Base-by-base conservation (phyloP, 306 rosid genomes). In the Begonia masoniana region DNA sequence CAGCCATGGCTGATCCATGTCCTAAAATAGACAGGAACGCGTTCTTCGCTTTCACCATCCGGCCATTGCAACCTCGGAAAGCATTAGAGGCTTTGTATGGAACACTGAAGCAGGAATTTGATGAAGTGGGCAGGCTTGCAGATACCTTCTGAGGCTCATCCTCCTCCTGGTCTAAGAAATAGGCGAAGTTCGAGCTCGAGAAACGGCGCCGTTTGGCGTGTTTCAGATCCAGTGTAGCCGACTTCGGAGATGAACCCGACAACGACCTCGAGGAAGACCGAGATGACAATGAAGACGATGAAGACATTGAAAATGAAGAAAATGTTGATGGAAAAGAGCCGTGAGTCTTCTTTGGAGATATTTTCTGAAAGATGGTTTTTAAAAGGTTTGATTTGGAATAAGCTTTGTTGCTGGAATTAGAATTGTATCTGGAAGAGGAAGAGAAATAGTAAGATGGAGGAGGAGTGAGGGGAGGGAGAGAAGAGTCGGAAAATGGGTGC, bases 381-480 rank as follows among this genome's bases (percentile, higher is more conserved):
- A 62, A 49, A 17, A 43, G 23, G 15, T 52, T 65, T 10, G 64
- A 41, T 55, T 67, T 75, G n/a, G 71, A 56, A 10, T 43, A 31
- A 31, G 7, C 16, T 12, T 41, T 15, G 16, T 54, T 21, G n/a
- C 17, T 52, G 52, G 64, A 56, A 15, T 13, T 7, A 13, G 58
- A 39, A n/a, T 43, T 15, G 12, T 57, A 16, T 10, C 15, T 45
- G 13, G 54, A 31, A 31, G 39, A 31, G 7, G 39, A 31, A 31
- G 39, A 17, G 50, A 61, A 47, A 13, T 58, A 72, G 64, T 74
- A 79, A 9, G 99, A 81, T 48, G 99, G 97, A 57, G 97, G 97
- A 50, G 96, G 97, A 50, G 94, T 83, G n/a, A 91, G 78, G 58
- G 97, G 96, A 53, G 94, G 95, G 2, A 78, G 68, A 47, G 74